Percentiles rank a stretch among this genome's conserved stretches.
phyloP scores from a whole-genome alignment of 805 yeast species.

The Candida andamanensis region DNA sequence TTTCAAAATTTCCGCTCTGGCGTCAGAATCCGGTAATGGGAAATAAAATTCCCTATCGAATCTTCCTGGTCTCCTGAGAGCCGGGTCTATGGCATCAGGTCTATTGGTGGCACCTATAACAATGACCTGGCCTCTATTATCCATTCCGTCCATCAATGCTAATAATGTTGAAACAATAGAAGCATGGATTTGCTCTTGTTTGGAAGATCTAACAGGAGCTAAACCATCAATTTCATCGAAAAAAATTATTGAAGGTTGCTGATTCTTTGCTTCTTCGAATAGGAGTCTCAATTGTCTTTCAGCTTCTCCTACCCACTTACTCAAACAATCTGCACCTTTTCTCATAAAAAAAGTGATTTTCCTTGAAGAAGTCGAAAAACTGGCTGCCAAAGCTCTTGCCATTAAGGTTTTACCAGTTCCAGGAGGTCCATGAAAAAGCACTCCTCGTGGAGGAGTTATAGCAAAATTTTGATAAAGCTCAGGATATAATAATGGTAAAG shows the following conservation, averaged over 20 bases:
- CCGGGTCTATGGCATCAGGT: slow-evolving; percentile 98
- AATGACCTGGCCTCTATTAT: slow-evolving; percentile 94
- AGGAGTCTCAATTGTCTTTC: slow-evolving; percentile 86
- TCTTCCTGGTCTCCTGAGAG: slow-evolving; percentile 93
- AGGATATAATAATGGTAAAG: slow-evolving; percentile 87
- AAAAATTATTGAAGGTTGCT: slow-evolving; percentile 93
- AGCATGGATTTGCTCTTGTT: slow-evolving; percentile 98
- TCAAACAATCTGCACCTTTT: slow-evolving; percentile 94
- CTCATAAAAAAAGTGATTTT: slow-evolving; percentile 97
- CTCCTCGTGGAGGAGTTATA: slow-evolving; percentile 96
- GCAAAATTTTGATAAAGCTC: slow-evolving; percentile 86
- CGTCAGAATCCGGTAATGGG: slow-evolving; percentile 80
- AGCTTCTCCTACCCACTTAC: slow-evolving; percentile 99
- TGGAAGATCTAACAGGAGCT: slow-evolving; percentile 96
- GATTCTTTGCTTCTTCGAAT: slow-evolving; percentile 93
- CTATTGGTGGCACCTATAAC: slow-evolving; percentile 98
- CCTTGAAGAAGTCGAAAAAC: slow-evolving; percentile 77
- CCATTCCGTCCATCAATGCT: slow-evolving; percentile 99
- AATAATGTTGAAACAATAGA: slow-evolving; percentile 91
- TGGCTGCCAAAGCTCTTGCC: slow-evolving; percentile 97
- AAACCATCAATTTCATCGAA: slow-evolving; percentile 98
- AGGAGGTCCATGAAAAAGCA: slow-evolving; percentile 96
- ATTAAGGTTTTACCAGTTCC: slow-evolving; percentile 98
- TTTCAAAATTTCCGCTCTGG: slow-evolving; percentile 70
- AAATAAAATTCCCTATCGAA: slow-evolving; percentile 96